Evolutionary conservation across 768 basidiomycete genomes (phyloP), one percentile per base, ranked within the genome.

Genomic region (Panaeolus papilionaceus): DNA sequence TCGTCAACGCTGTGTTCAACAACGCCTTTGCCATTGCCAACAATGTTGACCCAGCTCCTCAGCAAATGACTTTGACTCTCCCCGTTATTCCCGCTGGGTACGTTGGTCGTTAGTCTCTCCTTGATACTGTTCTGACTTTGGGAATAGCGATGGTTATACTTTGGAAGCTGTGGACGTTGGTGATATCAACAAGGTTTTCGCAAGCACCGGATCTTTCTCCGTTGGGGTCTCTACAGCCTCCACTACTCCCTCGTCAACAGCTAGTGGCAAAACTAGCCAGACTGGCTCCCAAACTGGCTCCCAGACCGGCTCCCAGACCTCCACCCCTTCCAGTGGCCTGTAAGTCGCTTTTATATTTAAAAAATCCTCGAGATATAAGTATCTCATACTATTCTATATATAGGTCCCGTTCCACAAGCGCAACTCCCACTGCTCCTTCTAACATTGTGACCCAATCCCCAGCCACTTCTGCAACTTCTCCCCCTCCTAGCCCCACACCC

Each of bases 11-110:
- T 0, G 26, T 37, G 0, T 91, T 91, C 83, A 79, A 89, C 78
- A 76, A 86, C 65, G 64, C 80, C 0, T 86, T 83, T 61, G 89
- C 85, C 58, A 81, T 92, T 65, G 84, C 82, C 12, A 89, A 84
- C 81, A 87, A 86, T 67, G 79, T 91, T 1, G 66, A 78, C 23
- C 79, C 86, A 0, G 45, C 77, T 1, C 12, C 63, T 4, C 79
- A 79, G 0, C 42, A 70, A 1, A 0, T 85, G 2, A 80, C 79
- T 0, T 14, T 91, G n/a, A 44, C 63, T 0, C 67, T 91, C 3
- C 88, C 88, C 18, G 62, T 79, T 20, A 81, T 91, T 33, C 84
- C 84, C 9, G 68, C 65, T 10, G 79, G 77, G 90, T 90, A 70
- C 47, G 85, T 75, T 33, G 33, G 33, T 33, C 33, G n/a, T 18